Evolutionary conservation across 257 asterid species (phyloP).

Genomic region (Sherardia arvensis): DNA sequence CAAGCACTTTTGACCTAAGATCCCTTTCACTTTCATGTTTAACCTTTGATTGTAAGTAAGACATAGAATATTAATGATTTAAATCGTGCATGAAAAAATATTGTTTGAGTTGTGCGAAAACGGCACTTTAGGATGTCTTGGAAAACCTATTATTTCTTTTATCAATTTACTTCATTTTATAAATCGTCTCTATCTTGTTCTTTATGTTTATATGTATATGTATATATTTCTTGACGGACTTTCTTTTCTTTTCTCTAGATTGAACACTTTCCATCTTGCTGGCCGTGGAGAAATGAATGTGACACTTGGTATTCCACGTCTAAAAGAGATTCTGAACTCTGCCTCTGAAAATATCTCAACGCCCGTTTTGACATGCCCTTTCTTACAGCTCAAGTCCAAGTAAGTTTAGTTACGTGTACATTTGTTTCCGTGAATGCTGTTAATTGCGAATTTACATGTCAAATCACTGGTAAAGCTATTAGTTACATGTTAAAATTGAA

Average conservation of each 20-base stretch:
- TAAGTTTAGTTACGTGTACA: slow-evolving; percentile 26
- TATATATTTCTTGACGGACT: background rate
- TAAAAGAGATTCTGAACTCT: slow-evolving; percentile 92
- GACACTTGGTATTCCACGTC: slow-evolving; percentile 97
- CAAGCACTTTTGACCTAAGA: background rate
- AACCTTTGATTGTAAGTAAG: too few relatives aligned
- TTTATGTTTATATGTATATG: too few relatives aligned
- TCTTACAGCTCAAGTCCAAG: slow-evolving; percentile 52
- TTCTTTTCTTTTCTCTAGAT: slow-evolving; percentile 37
- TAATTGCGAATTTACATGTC: background rate
- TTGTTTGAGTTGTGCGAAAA: background rate
- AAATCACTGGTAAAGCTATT: background rate
- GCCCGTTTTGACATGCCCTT: slow-evolving; percentile 90
- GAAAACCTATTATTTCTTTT: background rate
- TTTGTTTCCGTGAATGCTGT: background rate
- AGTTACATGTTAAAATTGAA: background rate
- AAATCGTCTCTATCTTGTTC: background rate
- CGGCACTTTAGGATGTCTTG: background rate
- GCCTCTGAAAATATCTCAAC: slow-evolving; percentile 71
- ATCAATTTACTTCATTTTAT: background rate
- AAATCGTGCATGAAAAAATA: too few relatives aligned
- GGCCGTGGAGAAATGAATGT: slow-evolving; percentile 99
- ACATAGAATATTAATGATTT: background rate
- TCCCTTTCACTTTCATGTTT: background rate
- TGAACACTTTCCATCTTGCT: slow-evolving; percentile 94